A percentile compares a stretch with the other conserved stretches of the same genome.
phyloP scores from a whole-genome alignment of 1,284 basidiomycete genomes.

The Tremellales sp. region DNA sequence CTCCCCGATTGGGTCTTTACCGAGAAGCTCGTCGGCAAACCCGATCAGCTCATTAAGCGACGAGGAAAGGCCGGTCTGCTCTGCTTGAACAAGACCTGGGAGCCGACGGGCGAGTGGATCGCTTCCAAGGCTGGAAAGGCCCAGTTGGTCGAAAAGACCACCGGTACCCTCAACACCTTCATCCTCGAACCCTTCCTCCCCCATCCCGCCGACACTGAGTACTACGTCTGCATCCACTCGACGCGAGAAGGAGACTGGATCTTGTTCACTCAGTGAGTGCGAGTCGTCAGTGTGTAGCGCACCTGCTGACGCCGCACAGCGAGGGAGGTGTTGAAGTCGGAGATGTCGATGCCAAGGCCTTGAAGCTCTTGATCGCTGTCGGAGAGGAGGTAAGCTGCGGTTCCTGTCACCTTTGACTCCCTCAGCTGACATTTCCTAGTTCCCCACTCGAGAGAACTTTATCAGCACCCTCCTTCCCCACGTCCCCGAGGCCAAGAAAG shows the following conservation, averaged over 20 bases:
- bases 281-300: not conserved
- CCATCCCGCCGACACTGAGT: conserved; percentile 89
- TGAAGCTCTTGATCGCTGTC: conserved; percentile 82
- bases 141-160: conserved; percentile 90
- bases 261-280: conserved; percentile 79
- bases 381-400: conserved; percentile 49
- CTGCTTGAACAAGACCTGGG: conserved; percentile 89
- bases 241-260: conserved; percentile 92
- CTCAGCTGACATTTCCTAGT: conserved; percentile 42
- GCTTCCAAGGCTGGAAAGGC: conserved; percentile 82
- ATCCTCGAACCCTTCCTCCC: conserved; percentile 98
- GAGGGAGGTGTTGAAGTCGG: conserved; percentile 99
- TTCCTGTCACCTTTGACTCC: not conserved
- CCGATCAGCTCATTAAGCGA: conserved; percentile 99
- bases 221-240: conserved; percentile 98
- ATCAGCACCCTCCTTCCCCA: conserved; percentile 70
- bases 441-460: conserved; percentile 76
- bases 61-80: conserved; percentile 97
- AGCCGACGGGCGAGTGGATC: conserved; percentile 83
- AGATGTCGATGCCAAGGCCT: conserved; percentile 96
- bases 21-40: conserved; percentile 85
- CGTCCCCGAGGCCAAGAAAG: conserved; percentile 74
- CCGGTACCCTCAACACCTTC: conserved; percentile 93
- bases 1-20: conserved; percentile 81
- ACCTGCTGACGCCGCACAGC: conserved; percentile 19